Evolutionary conservation across 2,329 filamentous ascomycete species (phyloP).

Genomic region (Aspergillus vadensis): DNA sequence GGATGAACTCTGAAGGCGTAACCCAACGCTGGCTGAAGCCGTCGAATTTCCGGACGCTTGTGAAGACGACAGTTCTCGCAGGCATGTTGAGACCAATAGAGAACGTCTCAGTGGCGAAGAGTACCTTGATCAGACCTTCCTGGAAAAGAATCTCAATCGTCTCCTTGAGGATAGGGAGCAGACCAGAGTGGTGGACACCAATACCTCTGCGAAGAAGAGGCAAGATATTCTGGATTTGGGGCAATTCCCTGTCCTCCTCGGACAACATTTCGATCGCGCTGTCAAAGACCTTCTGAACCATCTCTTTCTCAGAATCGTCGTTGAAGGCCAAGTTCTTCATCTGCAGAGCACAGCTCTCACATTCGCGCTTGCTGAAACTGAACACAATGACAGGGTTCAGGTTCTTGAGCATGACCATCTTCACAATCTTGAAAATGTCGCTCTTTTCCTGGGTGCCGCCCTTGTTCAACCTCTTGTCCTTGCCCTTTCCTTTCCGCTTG

Average conservation of each 20-base stretch:
- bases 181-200: constrained; percentile 93
- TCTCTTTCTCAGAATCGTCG: constrained; percentile 89
- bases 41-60: constrained; percentile 92
- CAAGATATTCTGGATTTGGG: constrained; percentile 87
- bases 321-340: constrained; percentile 91
- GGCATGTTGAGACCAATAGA: constrained; percentile 99
- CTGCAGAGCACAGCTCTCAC: constrained; percentile 83
- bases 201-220: constrained; percentile 89
- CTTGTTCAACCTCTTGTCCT: constrained; percentile 89
- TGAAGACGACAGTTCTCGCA: constrained; percentile 98
- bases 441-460: constrained; percentile 70
- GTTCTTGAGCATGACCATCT: constrained; percentile 97
- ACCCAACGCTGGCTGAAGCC: constrained; percentile 78
- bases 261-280: constrained; percentile 92
- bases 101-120: constrained; percentile 98
- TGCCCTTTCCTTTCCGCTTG: constrained; percentile 82
- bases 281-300: constrained; percentile 91
- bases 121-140: constrained; percentile 93
- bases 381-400: constrained; percentile 99
- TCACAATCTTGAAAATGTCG: constrained; percentile 96
- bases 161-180: constrained; percentile 94
- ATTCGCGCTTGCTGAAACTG: constrained; percentile 98
- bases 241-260: constrained; percentile 83
- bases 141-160: constrained; percentile 99
- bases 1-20: constrained; percentile 93